These are phyloP conservation scores for Plasmodium coatneyi DNA, from an alignment of 169 alveolate genomes.

Conservation along the genomic window DNA sequence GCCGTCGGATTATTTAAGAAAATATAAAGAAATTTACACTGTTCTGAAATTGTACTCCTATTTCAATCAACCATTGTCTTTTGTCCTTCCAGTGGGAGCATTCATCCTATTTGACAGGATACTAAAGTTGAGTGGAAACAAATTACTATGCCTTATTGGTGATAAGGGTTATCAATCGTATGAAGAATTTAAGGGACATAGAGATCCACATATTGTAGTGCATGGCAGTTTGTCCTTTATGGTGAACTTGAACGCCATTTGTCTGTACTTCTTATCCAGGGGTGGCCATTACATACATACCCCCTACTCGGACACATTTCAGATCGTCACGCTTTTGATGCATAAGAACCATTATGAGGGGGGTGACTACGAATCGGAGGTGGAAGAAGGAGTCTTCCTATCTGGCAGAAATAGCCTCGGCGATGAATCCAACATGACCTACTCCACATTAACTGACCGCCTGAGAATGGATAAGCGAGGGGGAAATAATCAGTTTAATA, in stretches of 20 bases:
- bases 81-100: conserved; percentile 87
- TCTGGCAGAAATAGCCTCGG: neutral
- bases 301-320: conserved; percentile 87
- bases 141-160: conserved; percentile 84
- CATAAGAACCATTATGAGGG: conserved; percentile 15
- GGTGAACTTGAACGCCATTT: conserved; percentile 88
- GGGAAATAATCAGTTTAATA: neutral
- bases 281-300: conserved; percentile 88
- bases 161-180: conserved; percentile 89
- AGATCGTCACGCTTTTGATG: conserved; percentile 80
- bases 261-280: conserved; percentile 80
- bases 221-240: conserved; percentile 89
- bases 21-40: conserved; percentile 73
- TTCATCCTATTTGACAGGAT: conserved; percentile 81
- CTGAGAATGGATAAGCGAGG: neutral
- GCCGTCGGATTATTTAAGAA: conserved; percentile 73
- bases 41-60: conserved; percentile 79
- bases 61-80: conserved; percentile 79
- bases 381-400: neutral
- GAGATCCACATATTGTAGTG: conserved; percentile 89
- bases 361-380: neutral
- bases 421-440: neutral
- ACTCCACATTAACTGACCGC: neutral
- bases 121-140: conserved; percentile 77
- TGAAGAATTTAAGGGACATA: conserved; percentile 83